Evolutionary conservation across 1,284 basidiomycete species (phyloP), one percentile per base, ranked within the genome.

Genomic region (Uromyces viciae-fabae): DNA sequence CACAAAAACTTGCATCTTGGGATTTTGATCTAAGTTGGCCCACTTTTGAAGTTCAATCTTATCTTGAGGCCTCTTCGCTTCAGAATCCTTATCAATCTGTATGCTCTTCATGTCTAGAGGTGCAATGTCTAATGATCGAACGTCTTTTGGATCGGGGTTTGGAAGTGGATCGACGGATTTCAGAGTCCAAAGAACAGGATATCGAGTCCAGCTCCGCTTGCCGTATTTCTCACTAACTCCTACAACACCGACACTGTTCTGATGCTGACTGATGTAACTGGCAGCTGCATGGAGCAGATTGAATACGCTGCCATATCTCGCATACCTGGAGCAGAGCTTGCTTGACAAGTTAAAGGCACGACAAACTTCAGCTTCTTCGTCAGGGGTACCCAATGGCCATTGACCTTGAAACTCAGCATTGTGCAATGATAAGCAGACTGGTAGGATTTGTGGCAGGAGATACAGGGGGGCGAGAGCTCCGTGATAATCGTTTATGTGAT

Each of bases 291-390:
- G 94, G 42, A 96, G 89, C 85, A 96, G 87, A 86, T 96, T 96
- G 89, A 95, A 95, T 17, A 94, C 95, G 88, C 95, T 96, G 83
- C 94, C 94, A 85, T 95, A 96, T 87, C 95, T 94, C 58, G 95
- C 93, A 85, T 96, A 96, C 84, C 94, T 95, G 81, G 92, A 93
- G 88, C 94, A 95, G 84, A 94, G 89, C 85, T 95, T 93, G 87
- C 95, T 95, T 88, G 92, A 92, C 85, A 96, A 93, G 86, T 95
- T 95, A 89, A 95, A 96, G 7, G 94, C 94, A 7, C 94, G 94
- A 86, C 94, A 96, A 69, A 96, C 94, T 86, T 96, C 94, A 88
- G 94, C 95, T 93, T 95, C 94, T 86, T 95, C 94, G 85, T 95
- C 94, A 88, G 95, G 95, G 64, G 94, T 95, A 76, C 94, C 91